phyloP scores from a whole-genome alignment of 2,329 filamentous ascomycete genomes.

The Sporothrix protearum region DNA sequence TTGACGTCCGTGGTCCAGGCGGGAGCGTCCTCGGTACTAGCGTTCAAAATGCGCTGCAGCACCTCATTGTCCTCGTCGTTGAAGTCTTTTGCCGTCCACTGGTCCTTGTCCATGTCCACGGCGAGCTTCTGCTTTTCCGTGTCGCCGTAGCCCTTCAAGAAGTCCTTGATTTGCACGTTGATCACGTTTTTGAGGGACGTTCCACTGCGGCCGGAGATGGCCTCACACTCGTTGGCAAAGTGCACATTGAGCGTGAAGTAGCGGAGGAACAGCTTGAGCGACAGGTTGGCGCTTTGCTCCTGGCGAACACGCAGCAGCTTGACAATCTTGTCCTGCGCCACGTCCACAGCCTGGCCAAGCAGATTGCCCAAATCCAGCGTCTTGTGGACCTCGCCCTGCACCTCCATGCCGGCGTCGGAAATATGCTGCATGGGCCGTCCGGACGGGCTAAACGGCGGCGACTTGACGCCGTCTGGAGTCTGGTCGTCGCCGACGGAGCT shows the following conservation, averaged over 20 bases:
- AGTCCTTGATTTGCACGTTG: constrained; percentile 77
- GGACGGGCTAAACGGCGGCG: constrained; percentile 52
- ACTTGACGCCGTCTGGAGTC: constrained; percentile 33
- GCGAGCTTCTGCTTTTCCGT: constrained; percentile 70
- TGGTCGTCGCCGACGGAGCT: constrained; percentile 60
- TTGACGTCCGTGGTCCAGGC: constrained; percentile 62
- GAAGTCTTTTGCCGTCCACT: constrained; percentile 77
- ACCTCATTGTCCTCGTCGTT: constrained; percentile 57
- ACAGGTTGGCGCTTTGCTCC: constrained; percentile 66
- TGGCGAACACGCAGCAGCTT: constrained; percentile 74
- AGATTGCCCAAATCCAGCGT: constrained; percentile 74
- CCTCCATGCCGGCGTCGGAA: constrained; percentile 43
- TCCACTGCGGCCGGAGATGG: constrained; percentile 74
- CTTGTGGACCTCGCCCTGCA: constrained; percentile 73
- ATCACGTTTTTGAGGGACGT: constrained; percentile 73
- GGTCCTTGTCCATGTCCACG: constrained; percentile 73
- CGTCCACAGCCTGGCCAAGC: constrained; percentile 74
- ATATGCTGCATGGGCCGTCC: constrained; percentile 36
- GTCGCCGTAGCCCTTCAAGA: constrained; percentile 68
- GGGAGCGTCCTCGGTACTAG: constrained; percentile 66
- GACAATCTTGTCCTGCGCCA: constrained; percentile 71
- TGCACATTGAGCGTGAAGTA: constrained; percentile 80
- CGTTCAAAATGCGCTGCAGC: constrained; percentile 62
- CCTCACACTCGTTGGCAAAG: constrained; percentile 83
- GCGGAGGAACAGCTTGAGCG: constrained; percentile 67